Evolutionary conservation across 192 early-diverging fungal species (phyloP).

Genomic region (Podila verticillata): DNA sequence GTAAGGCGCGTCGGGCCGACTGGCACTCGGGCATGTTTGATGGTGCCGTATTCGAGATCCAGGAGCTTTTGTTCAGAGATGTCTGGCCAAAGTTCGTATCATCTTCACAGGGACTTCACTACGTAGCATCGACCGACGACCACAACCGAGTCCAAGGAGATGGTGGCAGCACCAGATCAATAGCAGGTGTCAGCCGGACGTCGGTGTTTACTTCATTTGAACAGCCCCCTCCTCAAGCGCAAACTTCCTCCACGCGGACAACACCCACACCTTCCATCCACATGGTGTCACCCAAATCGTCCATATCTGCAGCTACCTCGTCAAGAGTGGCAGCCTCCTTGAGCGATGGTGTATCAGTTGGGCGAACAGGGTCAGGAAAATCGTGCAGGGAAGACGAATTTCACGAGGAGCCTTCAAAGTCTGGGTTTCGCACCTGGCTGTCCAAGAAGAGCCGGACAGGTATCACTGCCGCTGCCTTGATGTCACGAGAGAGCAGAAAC

Average conservation of each 20-base stretch:
- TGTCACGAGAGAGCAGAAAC: conserved; percentile 2
- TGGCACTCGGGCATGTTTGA: conserved; percentile 47
- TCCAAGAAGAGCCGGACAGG: conserved; percentile 22
- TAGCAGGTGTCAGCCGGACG: neutral
- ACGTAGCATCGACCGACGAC: neutral
- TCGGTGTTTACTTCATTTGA: conserved; percentile 5
- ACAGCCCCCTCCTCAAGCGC: neutral
- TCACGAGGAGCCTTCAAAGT: conserved; percentile 11
- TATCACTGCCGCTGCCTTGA: conserved; percentile 12
- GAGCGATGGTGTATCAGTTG: neutral
- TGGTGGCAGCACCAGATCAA: conserved; percentile 3
- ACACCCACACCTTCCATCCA: conserved; percentile 11
- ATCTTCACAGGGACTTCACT: conserved; percentile 32
- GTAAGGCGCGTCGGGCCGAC: conserved; percentile 15
- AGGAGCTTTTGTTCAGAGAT: conserved; percentile 45
- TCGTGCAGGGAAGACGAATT: conserved; percentile 12
- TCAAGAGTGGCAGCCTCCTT: neutral
- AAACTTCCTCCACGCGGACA: conserved; percentile 6
- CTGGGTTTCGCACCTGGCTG: conserved; percentile 27
- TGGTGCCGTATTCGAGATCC: conserved; percentile 34
- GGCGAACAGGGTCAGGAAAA: neutral
- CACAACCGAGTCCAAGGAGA: neutral
- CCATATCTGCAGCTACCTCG: conserved; percentile 21
- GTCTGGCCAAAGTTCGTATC: conserved; percentile 52
- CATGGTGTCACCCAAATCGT: conserved; percentile 20